Base-by-base conservation (phyloP, 306 rosid species). In the Mimosa bimucronata region DNA sequence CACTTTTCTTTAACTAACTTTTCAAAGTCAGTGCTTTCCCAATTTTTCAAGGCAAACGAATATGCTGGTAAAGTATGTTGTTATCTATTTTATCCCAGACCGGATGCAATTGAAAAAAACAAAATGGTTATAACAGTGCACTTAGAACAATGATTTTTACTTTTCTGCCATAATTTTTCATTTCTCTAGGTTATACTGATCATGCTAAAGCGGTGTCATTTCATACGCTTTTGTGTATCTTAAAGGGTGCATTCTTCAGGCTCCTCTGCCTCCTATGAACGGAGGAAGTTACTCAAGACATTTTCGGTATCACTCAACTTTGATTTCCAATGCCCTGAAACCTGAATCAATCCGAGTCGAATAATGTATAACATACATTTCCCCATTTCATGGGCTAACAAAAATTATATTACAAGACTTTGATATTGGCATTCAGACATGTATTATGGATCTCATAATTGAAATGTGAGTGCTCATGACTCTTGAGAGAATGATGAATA, bases 71-170 rank as follows among this genome's bases (percentile, higher is more conserved):
- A 38, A 38, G 45, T 10, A 10, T n/a, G 2, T 6, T 48, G 68
- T 38, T 57, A 34, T 80, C 34, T 52, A 65, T 74, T 41, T 42
- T 41, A 18, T 69, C n/a, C 72, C 55, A n/a, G 18, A 44, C 37
- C 31, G 46, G 66, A 29, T 60, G 37, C 55, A 58, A 44, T 34
- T 71, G 19, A 16, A 45, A 55, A 9, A 9, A 21, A 55, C 9
- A 18, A 9, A 41, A 52, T 2, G 60, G 26, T 53, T 9, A 21
- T n/a, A 23, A 55, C 7, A 55, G 9, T 55, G 23, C 62, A 9
- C 62, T 21, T 55, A 34, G 29, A 55, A 10, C 65, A 58, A 23
- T 58, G 18, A 5, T 11, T 25, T 58, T 8, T 6, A 19, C 11
- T 55, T 9, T 55, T 55, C 9, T 55, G 11, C 65, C 31, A 3